A percentile compares a stretch with the other conserved stretches of the same genome.
These are phyloP conservation scores for Collybia sordida DNA, from an alignment of 768 basidiomycete genomes.

Conservation along the genomic window DNA sequence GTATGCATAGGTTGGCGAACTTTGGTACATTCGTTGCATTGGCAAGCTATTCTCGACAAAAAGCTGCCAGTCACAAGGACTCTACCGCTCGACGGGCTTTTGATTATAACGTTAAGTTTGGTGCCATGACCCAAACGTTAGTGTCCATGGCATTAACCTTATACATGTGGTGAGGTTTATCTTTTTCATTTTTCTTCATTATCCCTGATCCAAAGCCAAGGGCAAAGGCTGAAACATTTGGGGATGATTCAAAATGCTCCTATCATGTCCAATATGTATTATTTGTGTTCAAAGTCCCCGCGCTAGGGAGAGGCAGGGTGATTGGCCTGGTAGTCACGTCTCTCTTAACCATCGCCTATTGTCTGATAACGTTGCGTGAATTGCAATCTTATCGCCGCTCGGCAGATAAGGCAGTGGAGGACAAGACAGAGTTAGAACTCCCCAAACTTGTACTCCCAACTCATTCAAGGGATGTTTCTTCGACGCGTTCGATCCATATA, in stretches of 20 bases:
- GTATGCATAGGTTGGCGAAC: constrained; percentile 34
- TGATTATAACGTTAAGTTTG: constrained; percentile 36
- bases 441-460: neutral
- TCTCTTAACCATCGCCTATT: constrained; percentile 28
- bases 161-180: constrained; percentile 31
- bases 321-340: constrained; percentile 30
- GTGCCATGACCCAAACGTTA: constrained; percentile 36
- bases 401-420: constrained; percentile 1
- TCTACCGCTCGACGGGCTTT: constrained; percentile 7
- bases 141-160: constrained; percentile 37
- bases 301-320: constrained; percentile 28
- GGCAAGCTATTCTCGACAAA: constrained; percentile 39
- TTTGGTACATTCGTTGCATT: constrained; percentile 40
- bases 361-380: constrained; percentile 33
- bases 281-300: constrained; percentile 29
- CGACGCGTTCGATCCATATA: neutral
- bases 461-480: neutral
- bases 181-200: neutral
- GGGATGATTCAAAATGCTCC: constrained; percentile 25
- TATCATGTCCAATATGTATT: constrained; percentile 30
- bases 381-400: constrained; percentile 25
- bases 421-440: constrained; percentile 1
- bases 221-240: constrained; percentile 28
- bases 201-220: constrained; percentile 13
- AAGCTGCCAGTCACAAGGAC: constrained; percentile 20